Conservation (phyloP, 495 filamentous ascomycete species). For the Cercophora samala region DNA sequence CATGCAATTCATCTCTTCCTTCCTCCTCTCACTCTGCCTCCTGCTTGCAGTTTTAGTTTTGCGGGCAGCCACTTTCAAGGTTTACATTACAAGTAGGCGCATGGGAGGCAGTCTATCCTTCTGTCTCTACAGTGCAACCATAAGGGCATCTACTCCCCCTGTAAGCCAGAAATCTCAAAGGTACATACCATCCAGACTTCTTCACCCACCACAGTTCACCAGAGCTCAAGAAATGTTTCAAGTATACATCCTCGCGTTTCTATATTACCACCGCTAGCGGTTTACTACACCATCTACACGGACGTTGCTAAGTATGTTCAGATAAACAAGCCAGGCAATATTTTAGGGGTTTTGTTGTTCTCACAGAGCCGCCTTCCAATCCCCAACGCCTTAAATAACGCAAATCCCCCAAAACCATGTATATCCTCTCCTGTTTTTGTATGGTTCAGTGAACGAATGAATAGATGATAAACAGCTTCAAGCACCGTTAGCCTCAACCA, state of each 20-base stretch:
- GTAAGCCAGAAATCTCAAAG: not conserved
- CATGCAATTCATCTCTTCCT: not conserved
- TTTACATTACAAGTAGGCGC: not conserved
- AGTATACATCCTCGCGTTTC: not conserved
- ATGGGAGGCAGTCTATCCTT: not conserved
- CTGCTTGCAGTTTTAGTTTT: not conserved
- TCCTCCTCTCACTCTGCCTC: not conserved
- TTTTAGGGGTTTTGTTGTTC: not conserved
- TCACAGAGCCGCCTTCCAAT: not conserved
- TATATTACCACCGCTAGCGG: not conserved
- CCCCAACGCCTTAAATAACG: not conserved
- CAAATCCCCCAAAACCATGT: not conserved
- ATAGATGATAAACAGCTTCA: conserved; percentile 24
- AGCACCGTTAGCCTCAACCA: conserved; percentile 46
- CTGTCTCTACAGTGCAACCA: too few relatives aligned
- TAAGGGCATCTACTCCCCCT: not conserved
- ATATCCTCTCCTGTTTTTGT: not conserved
- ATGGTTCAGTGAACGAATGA: not conserved
- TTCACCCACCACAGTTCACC: not conserved
- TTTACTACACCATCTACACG: not conserved
- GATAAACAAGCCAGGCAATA: not conserved
- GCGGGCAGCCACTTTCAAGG: not conserved
- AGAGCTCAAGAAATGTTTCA: not conserved
- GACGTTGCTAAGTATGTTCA: not conserved
- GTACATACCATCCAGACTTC: not conserved